Conservation (phyloP, 495 filamentous ascomycete species). For the Sporormia fimetaria region DNA sequence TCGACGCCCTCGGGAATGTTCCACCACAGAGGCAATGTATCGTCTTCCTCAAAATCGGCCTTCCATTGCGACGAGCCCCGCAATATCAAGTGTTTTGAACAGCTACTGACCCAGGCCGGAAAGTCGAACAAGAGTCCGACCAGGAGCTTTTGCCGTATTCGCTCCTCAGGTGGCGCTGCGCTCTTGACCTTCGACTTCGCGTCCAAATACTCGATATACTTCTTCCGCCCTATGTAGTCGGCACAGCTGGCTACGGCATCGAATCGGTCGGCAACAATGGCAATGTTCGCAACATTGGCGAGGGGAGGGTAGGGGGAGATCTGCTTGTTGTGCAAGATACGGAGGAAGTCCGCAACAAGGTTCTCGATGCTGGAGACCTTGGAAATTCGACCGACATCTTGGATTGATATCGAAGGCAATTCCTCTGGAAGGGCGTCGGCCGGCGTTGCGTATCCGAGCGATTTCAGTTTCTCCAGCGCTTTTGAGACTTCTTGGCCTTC, state of each 20-base stretch:
- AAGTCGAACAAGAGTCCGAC: slow-evolving; percentile 49
- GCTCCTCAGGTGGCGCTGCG: slow-evolving; percentile 39
- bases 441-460: slow-evolving; percentile 33
- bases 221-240: slow-evolving; percentile 36
- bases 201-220: slow-evolving; percentile 27
- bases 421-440: slow-evolving; percentile 36
- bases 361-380: slow-evolving; percentile 37
- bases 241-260: slow-evolving; percentile 41
- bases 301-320: slow-evolving; percentile 34
- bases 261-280: slow-evolving; percentile 57
- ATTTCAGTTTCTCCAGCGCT: slow-evolving; percentile 35
- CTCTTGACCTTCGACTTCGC: slow-evolving; percentile 33
- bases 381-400: slow-evolving; percentile 49
- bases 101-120: slow-evolving; percentile 39
- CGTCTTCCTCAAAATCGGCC: slow-evolving; percentile 31
- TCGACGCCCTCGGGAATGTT: slow-evolving; percentile 62
- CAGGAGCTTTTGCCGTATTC: slow-evolving; percentile 51
- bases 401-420: slow-evolving; percentile 45
- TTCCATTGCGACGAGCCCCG: slow-evolving; percentile 56
- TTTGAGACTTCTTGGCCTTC: slow-evolving; percentile 40
- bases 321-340: slow-evolving; percentile 44
- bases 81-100: slow-evolving; percentile 51
- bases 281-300: slow-evolving; percentile 47
- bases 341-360: slow-evolving; percentile 46
- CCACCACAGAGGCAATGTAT: slow-evolving; percentile 52